These are phyloP conservation scores for Caryocar brasiliense DNA, from an alignment of 441 rosid species.

Conservation along the genomic window DNA sequence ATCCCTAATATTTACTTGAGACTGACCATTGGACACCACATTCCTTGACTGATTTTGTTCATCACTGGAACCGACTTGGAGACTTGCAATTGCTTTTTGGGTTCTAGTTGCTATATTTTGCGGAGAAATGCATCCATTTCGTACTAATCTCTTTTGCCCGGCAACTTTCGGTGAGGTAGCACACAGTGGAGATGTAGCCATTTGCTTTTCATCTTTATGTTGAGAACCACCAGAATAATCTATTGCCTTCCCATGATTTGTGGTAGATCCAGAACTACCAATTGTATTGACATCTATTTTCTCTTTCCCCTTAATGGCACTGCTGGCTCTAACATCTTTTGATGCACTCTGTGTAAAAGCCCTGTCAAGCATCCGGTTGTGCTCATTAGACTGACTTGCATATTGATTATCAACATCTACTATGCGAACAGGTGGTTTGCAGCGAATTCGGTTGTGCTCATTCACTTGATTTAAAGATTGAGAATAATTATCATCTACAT, in stretches of 20 bases:
- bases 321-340: too few relatives aligned
- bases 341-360: too few relatives aligned
- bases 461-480: too few relatives aligned
- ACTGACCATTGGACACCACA: conserved; percentile 16
- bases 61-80: conserved; percentile 10
- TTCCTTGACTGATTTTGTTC: conserved; percentile 19
- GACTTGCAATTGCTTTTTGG: conserved; percentile 27
- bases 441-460: too few relatives aligned
- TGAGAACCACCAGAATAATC: conserved; percentile 21
- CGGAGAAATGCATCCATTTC: conserved; percentile 83
- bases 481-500: too few relatives aligned
- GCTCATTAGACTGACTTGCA: too few relatives aligned
- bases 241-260: not conserved
- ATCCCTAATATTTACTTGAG: conserved; percentile 18
- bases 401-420: too few relatives aligned
- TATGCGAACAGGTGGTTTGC: too few relatives aligned
- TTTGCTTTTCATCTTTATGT: conserved; percentile 21
- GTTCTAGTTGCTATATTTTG: conserved; percentile 45
- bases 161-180: conserved; percentile 25
- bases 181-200: conserved; percentile 10
- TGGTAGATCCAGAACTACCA: too few relatives aligned
- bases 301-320: too few relatives aligned
- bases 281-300: too few relatives aligned
- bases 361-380: too few relatives aligned
- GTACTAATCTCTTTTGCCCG: conserved; percentile 56